These are phyloP conservation scores for Teratosphaeria zuluensis DNA, from an alignment of 2,329 filamentous ascomycete genomes.

Conservation along the genomic window DNA sequence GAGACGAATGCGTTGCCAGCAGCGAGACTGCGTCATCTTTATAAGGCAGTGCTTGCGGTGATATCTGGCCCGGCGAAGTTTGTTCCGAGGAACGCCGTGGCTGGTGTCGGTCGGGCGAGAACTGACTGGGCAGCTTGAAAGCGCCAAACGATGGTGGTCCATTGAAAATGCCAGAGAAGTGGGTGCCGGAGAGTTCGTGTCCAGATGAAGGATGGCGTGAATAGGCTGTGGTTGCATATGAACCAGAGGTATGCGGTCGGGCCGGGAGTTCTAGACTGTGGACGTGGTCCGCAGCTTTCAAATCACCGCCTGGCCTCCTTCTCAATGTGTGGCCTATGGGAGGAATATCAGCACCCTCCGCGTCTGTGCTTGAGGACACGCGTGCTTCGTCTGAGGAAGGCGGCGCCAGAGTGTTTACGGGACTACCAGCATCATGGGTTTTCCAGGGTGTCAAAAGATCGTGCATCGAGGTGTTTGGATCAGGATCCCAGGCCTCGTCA, in stretches of 20 bases:
- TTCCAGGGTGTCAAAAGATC: slow-evolving; percentile 9
- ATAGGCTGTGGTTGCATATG: slow-evolving; percentile 12
- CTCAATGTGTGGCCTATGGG: slow-evolving; percentile 30
- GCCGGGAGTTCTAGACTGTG: slow-evolving; percentile 34
- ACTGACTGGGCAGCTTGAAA: slow-evolving; percentile 5
- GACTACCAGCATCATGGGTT: neutral
- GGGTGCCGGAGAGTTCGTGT: slow-evolving; percentile 8
- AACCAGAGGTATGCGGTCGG: slow-evolving; percentile 34
- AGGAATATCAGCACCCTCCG: slow-evolving; percentile 28
- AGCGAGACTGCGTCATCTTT: slow-evolving; percentile 28
- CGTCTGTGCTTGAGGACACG: slow-evolving; percentile 32
- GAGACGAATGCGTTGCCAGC: slow-evolving; percentile 45
- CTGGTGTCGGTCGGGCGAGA: slow-evolving; percentile 1
- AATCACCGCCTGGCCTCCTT: slow-evolving; percentile 39
- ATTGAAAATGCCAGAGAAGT: slow-evolving; percentile 9
- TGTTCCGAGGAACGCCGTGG: neutral
- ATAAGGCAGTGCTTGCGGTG: neutral
- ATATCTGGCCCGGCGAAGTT: neutral
- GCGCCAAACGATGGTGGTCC: neutral
- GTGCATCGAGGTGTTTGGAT: slow-evolving; percentile 11
- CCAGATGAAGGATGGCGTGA: slow-evolving; percentile 7
- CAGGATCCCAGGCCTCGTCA: neutral
- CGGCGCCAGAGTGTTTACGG: slow-evolving; percentile 2
- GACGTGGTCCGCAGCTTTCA: slow-evolving; percentile 37
- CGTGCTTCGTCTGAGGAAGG: neutral